phyloP scores from a whole-genome alignment of 176 grass and related monocot genomes.

The Phoenix dactylifera region DNA sequence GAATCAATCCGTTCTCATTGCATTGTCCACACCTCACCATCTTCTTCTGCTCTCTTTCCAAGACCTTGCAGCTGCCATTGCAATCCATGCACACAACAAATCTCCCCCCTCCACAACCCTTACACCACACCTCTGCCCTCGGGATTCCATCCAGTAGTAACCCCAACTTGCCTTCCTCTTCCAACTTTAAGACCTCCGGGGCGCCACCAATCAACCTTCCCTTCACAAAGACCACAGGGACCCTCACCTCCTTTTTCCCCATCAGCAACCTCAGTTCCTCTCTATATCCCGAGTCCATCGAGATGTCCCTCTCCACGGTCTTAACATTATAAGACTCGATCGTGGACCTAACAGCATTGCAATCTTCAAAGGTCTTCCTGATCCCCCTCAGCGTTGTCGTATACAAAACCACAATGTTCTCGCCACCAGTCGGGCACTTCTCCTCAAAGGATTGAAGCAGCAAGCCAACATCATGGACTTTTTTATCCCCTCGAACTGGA shows the following conservation, averaged over 20 bases:
- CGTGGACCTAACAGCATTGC: slow-evolving; percentile 66
- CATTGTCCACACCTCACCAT: slow-evolving; percentile 53
- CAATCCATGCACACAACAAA: slow-evolving; percentile 90
- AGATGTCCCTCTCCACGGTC: slow-evolving; percentile 88
- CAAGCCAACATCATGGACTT: slow-evolving; percentile 29
- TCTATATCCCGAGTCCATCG: slow-evolving; percentile 94
- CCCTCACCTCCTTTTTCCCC: slow-evolving; percentile 47
- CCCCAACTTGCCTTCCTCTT: slow-evolving; percentile 77
- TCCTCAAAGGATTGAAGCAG: slow-evolving; percentile 47
- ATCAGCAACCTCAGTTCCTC: slow-evolving; percentile 79
- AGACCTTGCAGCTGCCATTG: slow-evolving; percentile 93
- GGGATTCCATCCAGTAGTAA: slow-evolving; percentile 53
- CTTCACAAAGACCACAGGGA: slow-evolving; percentile 70
- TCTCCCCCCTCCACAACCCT: slow-evolving; percentile 65
- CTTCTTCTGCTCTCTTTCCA: slow-evolving; percentile 50
- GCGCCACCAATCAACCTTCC: slow-evolving; percentile 54
- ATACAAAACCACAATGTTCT: slow-evolving; percentile 65
- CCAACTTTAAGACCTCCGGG: slow-evolving; percentile 59
- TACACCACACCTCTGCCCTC: slow-evolving; percentile 62
- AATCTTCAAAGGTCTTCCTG: slow-evolving; percentile 82
- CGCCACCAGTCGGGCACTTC: slow-evolving; percentile 56
- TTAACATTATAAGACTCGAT: slow-evolving; percentile 71
- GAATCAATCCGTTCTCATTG: slow-evolving; percentile 92
- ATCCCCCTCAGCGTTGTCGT: slow-evolving; percentile 81
- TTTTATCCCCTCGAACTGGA: slow-evolving; percentile 22